Evolutionary conservation across 1,139 yeast species (phyloP), one percentile per base, ranked within the genome.

Genomic region (Debaryomycetaceae sp.): DNA sequence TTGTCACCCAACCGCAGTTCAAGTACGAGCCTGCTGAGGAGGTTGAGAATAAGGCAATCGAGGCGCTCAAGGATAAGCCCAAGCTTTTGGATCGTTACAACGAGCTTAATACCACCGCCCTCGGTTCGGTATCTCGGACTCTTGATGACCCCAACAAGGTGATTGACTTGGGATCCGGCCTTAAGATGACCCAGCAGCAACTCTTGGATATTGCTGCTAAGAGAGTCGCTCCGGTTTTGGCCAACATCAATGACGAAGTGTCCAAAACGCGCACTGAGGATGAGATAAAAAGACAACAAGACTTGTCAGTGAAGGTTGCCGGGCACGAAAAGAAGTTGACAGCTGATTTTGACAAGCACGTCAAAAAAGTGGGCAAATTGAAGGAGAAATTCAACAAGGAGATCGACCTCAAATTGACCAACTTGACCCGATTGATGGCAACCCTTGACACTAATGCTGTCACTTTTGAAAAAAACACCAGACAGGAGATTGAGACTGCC

Each of bases 161-260:
- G 18, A 54, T 74, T 40, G 70, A 71, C 39, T 58, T 75, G 40
- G 81, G 81, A 35, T 66, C 73, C 27, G 80, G 80, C 10, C 61
- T 73, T 49, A 61, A 54, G 35, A 60, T 74, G 62, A 68, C 78
- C 25, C 78, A 73, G 43, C 68, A 67, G 35, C 76, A 74, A 49
- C 65, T 75, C 42, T 59, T 72, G 42, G 79, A 65, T 30, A 69
- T 75, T 48, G 80, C 80, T 16, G 72, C 74, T 25, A 59, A 58
- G 41, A 63, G 80, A 44, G 76, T 75, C 24, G 74, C 75, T 16
- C 81, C 81, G 3, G 71, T 74, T 19, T 58, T 75, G 45, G 58
- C 67, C 27, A 61, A 54, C 40, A 72, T 74, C 46, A 71, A 72
- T 43, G 70, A 65, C 13, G 70, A 71, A 40, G 80, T 73, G 31